phyloP scores from a whole-genome alignment of 768 basidiomycete genomes.

The Suillus brevipes region DNA sequence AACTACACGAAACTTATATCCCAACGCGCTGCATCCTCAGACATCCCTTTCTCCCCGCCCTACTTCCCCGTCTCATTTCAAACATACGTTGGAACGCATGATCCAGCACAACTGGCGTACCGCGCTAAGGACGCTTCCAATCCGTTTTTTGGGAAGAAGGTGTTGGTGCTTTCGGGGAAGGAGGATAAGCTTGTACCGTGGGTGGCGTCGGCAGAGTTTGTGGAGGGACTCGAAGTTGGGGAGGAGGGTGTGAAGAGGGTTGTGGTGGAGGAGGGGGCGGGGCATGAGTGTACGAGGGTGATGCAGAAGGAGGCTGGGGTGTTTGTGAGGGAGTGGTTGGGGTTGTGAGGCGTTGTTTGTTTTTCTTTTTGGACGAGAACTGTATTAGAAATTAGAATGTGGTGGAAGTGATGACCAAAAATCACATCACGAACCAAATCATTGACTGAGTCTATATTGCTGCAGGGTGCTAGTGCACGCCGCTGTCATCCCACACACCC shows the following conservation, averaged over 20 bases:
- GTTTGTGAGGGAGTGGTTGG: constrained; percentile 29
- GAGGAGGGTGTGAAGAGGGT: constrained; percentile 54
- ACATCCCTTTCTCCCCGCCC: constrained; percentile 48
- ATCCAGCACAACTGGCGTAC: constrained; percentile 48
- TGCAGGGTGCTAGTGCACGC: too few relatives aligned
- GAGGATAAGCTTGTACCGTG: constrained; percentile 70
- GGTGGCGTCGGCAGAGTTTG: constrained; percentile 54
- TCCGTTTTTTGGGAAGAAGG: constrained; percentile 69
- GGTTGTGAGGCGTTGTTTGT: background rate
- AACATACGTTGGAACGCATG: constrained; percentile 44
- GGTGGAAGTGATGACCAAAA: too few relatives aligned
- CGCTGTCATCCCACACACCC: too few relatives aligned
- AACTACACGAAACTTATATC: constrained; percentile 60
- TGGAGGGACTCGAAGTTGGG: constrained; percentile 55
- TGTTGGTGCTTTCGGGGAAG: constrained; percentile 70
- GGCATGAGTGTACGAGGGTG: constrained; percentile 59
- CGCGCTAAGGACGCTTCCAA: constrained; percentile 41
- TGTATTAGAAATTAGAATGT: too few relatives aligned
- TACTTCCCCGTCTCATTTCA: constrained; percentile 57
- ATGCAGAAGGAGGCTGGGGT: constrained; percentile 55
- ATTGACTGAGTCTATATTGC: too few relatives aligned
- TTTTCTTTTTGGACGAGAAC: background rate
- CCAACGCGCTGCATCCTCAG: constrained; percentile 49
- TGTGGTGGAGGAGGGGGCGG: constrained; percentile 52
- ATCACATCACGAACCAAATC: too few relatives aligned